Conservation (phyloP, 306 rosid genomes). For the Prunus salicina region DNA sequence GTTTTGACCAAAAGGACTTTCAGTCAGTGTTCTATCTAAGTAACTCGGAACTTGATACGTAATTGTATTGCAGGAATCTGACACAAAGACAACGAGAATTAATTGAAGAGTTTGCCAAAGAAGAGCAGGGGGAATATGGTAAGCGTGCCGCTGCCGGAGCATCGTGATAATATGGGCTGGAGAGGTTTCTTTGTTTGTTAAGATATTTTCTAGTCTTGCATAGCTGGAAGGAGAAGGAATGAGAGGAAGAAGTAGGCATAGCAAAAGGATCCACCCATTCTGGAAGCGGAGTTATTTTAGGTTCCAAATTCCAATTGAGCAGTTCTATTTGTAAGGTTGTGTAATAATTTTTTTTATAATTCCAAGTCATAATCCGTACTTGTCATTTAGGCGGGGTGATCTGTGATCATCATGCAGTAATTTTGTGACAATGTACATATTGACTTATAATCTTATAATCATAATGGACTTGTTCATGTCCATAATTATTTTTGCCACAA, state of each 20-base stretch:
- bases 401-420: conserved; percentile 1
- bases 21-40: background rate
- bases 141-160: conserved; percentile 33
- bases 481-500: background rate
- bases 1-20: background rate
- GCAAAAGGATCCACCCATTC: conserved; percentile 12
- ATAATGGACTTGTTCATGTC: background rate
- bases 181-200: background rate
- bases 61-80: conserved; percentile 46
- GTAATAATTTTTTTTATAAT: conserved; percentile 25
- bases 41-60: background rate
- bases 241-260: background rate
- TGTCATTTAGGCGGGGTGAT: conserved; percentile 1
- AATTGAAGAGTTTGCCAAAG: conserved; percentile 82
- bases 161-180: conserved; percentile 36
- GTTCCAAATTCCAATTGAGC: conserved; percentile 18
- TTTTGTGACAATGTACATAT: conserved; percentile 9
- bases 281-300: conserved; percentile 43
- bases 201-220: background rate
- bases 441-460: background rate
- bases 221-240: conserved; percentile 5
- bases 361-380: conserved; percentile 7
- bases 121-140: conserved; percentile 27
- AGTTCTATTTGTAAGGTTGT: conserved; percentile 14
- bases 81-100: conserved; percentile 73